Evolutionary conservation across 2,329 filamentous ascomycete genomes (phyloP), one percentile per base, ranked within the genome.

Genomic region (Cladosporium sp.): DNA sequence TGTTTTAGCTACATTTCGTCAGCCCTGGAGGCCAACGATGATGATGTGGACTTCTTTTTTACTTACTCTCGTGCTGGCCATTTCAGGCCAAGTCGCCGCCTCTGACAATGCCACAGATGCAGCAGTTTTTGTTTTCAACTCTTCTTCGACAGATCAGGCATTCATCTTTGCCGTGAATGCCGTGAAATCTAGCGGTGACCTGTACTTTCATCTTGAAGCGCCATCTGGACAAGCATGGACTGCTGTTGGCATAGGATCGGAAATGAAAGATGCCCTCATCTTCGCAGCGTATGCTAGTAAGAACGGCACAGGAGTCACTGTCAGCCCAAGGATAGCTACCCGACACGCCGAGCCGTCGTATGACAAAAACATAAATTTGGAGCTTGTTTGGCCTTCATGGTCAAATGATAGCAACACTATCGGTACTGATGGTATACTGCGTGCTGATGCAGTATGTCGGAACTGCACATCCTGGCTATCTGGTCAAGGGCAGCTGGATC

Each of bases 261-360:
- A 69, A 42, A 79, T 79, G 76, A 67, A 69, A 60, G 68, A 72
- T 22, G 69, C 73, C 17, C 61, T 78, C 49, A 78, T 78, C 67
- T 70, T 79, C 52, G 64, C 78, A 36, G 71, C 77, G 60, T 78
- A 79, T 63, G 69, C 73, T 0, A 69, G 70, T 47, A 61, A 63
- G 1, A 64, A 65, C 40, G 62, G 58, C 11, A 34, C 49, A 72
- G 73, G 74, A 43, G 65, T 76, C 11, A 76, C 74, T 0, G 52
- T 76, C 3, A 73, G 70, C 55, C 72, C 75, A 1, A 68, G 75
- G 20, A 62, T 73, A 37, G 69, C 70, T n/a, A 66, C 62, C 28
- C 66, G 67, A 30, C 63, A 72, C 45, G 62, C 67, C 4, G 74
- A 77, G 61, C 75, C 75, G 3, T 63, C 59, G 17, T 73, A 70